Evolutionary conservation across 2,329 filamentous ascomycete species (phyloP).

Genomic region (Chrysoporthe deuterocubensis): DNA sequence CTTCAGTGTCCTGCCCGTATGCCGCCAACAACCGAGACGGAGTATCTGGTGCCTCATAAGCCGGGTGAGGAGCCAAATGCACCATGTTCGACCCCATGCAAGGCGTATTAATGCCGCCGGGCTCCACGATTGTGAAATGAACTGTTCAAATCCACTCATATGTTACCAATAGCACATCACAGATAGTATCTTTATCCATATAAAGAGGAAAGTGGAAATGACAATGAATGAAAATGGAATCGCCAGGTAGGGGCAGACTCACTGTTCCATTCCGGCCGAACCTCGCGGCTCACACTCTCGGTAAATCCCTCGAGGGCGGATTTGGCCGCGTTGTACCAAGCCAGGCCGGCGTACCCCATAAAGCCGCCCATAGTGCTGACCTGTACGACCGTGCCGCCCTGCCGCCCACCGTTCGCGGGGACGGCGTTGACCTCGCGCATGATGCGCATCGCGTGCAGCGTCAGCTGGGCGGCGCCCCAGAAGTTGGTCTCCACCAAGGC

Average conservation of each 20-base stretch:
- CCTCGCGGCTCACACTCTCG: conserved; percentile 48
- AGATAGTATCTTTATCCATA: too few species aligned
- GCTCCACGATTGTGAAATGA: conserved; percentile 48
- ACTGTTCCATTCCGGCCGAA: conserved; percentile 48
- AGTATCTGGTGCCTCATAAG: conserved; percentile 41
- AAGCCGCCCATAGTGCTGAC: conserved; percentile 57
- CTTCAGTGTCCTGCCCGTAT: conserved; percentile 35
- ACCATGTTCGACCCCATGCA: conserved; percentile 38
- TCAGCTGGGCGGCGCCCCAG: conserved; percentile 36
- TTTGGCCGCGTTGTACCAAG: conserved; percentile 48
- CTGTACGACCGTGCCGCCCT: conserved; percentile 58
- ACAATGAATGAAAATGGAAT: too few species aligned
- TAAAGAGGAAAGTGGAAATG: too few species aligned
- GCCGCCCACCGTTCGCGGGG: conserved; percentile 30
- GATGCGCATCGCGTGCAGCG: conserved; percentile 35
- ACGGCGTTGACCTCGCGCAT: conserved; percentile 36
- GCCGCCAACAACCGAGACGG: conserved; percentile 37
- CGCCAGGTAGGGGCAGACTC: conserved; percentile 25
- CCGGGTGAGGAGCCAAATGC: conserved; percentile 44
- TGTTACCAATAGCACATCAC: not conserved
- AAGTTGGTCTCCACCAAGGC: conserved; percentile 37
- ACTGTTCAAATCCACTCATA: conserved; percentile 33
- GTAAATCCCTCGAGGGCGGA: conserved; percentile 53
- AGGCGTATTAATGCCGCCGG: conserved; percentile 44
- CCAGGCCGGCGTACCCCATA: conserved; percentile 39